Evolutionary conservation across 2,329 filamentous ascomycete genomes (phyloP), one percentile per base, ranked within the genome.

Genomic region (Colletotrichum trifolii): DNA sequence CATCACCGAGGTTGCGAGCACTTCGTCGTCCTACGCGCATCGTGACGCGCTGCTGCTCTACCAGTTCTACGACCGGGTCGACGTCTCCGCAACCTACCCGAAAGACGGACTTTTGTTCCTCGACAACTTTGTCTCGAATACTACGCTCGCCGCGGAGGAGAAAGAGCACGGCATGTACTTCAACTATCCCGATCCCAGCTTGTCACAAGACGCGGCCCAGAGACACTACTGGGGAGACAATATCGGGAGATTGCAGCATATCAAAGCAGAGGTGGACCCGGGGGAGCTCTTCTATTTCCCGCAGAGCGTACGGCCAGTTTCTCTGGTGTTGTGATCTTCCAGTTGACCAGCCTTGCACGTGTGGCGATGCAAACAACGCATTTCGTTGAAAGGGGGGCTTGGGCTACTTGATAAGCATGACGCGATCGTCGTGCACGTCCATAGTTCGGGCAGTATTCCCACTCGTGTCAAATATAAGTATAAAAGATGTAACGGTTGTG

Each of bases 31-130:
- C 1, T 82, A 78, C 68, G 72, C 74, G 0, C 77, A 81, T 67
- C 78, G 77, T 17, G 73, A 79, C 57, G 78, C 81, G 69, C 77
- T 85, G n/a, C 77, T 84, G 2, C 80, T 87, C 2, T 83, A 80
- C 47, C 81, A 87, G 69, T 79, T 85, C 54, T 68, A 73, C n/a
- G 75, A 82, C 36, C 78, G 78, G 49, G 74, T 68, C 38, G 66
- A 63, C 42, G 17, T 73, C 5, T 73, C 75, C 58, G 69, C 67
- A 25, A 48, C 66, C 2, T 78, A 78, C 53, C 78, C 78, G 0
- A 57, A 69, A 4, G 72, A 73, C 10, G 78, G 79, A 0, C 77
- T 78, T 50, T 53, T 68, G 2, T 69, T 76, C 9, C 68, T 81
- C 33, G 68, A 75, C 47, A 69, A 71, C 33, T 80, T 81, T 60